These are phyloP conservation scores for Blastomyces silverae DNA, from an alignment of 2,329 filamentous ascomycete species.

Conservation along the genomic window DNA sequence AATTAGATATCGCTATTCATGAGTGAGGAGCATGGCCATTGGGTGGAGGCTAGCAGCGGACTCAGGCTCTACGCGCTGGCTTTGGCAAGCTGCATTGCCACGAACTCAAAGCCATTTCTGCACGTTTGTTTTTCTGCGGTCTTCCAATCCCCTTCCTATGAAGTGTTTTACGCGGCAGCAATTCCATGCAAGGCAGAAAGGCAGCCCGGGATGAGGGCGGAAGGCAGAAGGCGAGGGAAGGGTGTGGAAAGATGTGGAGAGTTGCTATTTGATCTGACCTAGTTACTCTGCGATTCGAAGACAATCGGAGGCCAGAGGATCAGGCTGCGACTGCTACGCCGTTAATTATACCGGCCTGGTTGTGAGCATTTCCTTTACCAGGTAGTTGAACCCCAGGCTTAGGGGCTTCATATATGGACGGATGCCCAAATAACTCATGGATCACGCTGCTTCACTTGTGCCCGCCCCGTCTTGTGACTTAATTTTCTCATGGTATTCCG, in stretches of 20 bases:
- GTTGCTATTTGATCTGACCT: neutral
- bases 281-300: neutral
- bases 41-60: neutral
- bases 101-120: neutral
- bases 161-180: neutral
- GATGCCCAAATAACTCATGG: neutral
- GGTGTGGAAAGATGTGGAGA: constrained; percentile 2
- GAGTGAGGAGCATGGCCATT: neutral
- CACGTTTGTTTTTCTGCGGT: neutral
- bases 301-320: neutral
- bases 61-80: neutral
- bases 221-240: constrained; percentile 4
- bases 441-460: too few species aligned
- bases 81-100: neutral
- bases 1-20: neutral
- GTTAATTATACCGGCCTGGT: neutral
- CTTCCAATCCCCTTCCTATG: neutral
- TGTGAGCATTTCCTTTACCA: neutral
- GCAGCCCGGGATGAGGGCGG: neutral
- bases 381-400: neutral
- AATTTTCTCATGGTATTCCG: neutral
- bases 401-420: neutral
- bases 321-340: neutral
- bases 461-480: neutral
- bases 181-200: neutral